Evolutionary conservation across 345 rosid species (phyloP).

Genomic region (Passiflora organensis): DNA sequence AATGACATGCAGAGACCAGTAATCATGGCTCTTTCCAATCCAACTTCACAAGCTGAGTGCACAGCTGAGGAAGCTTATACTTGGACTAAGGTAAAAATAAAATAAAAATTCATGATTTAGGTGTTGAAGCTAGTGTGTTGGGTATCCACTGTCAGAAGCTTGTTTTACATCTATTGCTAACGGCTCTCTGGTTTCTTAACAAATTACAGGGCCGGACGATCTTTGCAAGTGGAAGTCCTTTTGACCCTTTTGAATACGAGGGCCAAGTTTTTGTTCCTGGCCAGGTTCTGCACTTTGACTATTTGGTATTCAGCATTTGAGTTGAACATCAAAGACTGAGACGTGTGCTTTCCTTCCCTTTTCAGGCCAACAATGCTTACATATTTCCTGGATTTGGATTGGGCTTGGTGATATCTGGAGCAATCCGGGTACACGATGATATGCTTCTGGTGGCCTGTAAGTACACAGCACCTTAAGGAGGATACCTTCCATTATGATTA

Average conservation of each 20-base stretch:
- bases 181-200: not conserved
- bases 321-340: not conserved
- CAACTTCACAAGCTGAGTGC: constrained; percentile 92
- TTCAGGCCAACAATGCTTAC: constrained; percentile 92
- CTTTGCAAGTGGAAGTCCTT: constrained; percentile 96
- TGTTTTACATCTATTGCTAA: not conserved
- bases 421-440: constrained; percentile 82
- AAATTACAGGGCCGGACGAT: constrained; percentile 72
- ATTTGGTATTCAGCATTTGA: constrained; percentile 3
- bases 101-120: not conserved
- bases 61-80: constrained; percentile 93
- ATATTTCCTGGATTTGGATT: constrained; percentile 93
- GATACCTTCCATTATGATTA: not conserved
- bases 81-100: constrained; percentile 64
- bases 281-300: constrained; percentile 45
- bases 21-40: constrained; percentile 87
- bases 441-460: constrained; percentile 98
- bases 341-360: constrained; percentile 1
- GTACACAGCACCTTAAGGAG: constrained; percentile 12
- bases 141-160: not conserved
- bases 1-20: constrained; percentile 65
- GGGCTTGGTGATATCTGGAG: constrained; percentile 85
- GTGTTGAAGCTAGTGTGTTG: not conserved
- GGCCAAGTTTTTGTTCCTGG: constrained; percentile 69
- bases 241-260: constrained; percentile 61